A percentile compares a stretch with the other conserved stretches of the same genome.
Conservation (phyloP, 2,329 filamentous ascomycete species). For the Dactylonectria macrodidyma region DNA sequence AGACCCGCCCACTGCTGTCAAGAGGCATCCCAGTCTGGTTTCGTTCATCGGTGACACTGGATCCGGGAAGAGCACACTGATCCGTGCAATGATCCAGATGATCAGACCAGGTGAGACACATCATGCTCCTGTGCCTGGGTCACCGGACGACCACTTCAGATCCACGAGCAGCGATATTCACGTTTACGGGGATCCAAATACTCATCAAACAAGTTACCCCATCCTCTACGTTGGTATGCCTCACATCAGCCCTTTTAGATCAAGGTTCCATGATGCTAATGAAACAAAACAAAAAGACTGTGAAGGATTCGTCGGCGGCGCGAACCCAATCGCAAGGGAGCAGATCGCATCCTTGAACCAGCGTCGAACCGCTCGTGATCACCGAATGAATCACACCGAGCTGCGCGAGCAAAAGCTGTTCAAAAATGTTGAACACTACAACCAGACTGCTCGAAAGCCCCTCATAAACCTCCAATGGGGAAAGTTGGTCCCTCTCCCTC, state of each 20-base stretch:
- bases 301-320: slow-evolving; percentile 29
- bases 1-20: not conserved
- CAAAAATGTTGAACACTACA: not conserved
- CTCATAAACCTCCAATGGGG: not conserved
- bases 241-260: not conserved
- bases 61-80: slow-evolving; percentile 34
- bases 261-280: not conserved
- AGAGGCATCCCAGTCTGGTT: slow-evolving; percentile 31
- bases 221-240: slow-evolving; percentile 29
- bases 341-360: not conserved
- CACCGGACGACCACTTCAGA: not conserved
- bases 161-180: slow-evolving; percentile 36
- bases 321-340: not conserved
- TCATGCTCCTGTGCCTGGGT: slow-evolving; percentile 25
- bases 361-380: not conserved
- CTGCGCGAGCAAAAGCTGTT: not conserved
- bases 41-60: slow-evolving; percentile 37
- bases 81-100: slow-evolving; percentile 30
- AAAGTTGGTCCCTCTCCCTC: not conserved
- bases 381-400: not conserved
- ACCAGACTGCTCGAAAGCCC: not conserved
- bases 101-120: not conserved
- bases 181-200: slow-evolving; percentile 29
- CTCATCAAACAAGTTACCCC: slow-evolving; percentile 14
- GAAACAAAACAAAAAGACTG: slow-evolving; percentile 18